phyloP scores from a whole-genome alignment of 345 rosid genomes.

The Excoecaria agallocha region DNA sequence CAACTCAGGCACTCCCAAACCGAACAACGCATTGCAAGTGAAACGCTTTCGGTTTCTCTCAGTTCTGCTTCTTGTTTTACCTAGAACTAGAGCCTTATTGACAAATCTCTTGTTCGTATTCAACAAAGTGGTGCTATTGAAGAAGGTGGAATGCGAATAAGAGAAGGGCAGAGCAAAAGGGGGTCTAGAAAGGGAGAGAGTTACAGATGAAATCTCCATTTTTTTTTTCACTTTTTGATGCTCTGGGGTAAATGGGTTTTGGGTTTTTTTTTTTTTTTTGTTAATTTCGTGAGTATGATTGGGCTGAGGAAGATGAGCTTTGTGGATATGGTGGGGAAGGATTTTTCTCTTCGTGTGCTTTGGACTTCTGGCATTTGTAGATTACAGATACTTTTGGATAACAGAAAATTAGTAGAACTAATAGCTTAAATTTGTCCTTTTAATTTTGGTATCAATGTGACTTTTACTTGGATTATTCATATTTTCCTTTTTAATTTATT shows the following conservation, averaged over 20 bases:
- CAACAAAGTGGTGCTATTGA: conserved; percentile 17
- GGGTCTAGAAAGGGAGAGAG: conserved; percentile 39
- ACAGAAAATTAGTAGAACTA: background rate
- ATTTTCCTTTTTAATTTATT: no score
- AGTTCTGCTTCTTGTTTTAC: conserved; percentile 36
- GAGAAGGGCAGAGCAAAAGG: conserved; percentile 39
- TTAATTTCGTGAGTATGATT: conserved; percentile 2
- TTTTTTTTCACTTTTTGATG: background rate
- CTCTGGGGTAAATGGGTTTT: conserved; percentile 11
- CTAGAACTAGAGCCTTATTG: conserved; percentile 35
- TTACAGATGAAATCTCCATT: conserved; percentile 65
- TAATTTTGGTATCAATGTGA: no score
- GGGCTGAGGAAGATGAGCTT: conserved; percentile 5
- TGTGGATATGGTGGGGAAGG: background rate
- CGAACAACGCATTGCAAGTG: conserved; percentile 37
- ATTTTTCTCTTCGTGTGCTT: background rate
- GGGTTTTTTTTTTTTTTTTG: conserved; percentile 11
- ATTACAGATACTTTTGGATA: background rate
- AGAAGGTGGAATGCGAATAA: conserved; percentile 54
- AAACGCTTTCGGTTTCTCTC: conserved; percentile 37
- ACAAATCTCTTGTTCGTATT: conserved; percentile 15
- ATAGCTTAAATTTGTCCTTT: background rate
- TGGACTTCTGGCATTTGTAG: background rate
- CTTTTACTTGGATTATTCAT: no score
- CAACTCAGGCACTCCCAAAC: no score